Evolutionary conservation across 2,329 filamentous ascomycete species (phyloP).

Genomic region (Trichoderma aggressivum): DNA sequence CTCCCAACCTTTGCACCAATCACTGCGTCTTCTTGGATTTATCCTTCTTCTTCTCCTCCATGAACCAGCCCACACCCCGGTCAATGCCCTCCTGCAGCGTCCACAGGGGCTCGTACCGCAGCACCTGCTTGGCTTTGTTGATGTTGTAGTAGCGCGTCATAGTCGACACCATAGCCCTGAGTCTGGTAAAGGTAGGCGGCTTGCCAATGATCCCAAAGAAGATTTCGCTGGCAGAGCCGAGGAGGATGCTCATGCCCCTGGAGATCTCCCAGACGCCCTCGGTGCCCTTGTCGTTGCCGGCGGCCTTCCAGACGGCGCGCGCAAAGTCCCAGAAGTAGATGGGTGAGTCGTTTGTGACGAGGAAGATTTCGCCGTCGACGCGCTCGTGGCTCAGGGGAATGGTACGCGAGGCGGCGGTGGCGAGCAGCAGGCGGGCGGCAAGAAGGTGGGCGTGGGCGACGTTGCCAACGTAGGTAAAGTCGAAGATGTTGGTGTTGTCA

Average conservation of each 20-base stretch:
- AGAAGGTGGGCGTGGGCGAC: slow-evolving; percentile 77
- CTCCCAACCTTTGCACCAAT: not conserved
- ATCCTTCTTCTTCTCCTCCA: slow-evolving; percentile 47
- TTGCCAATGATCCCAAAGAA: slow-evolving; percentile 48
- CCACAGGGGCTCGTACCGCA: slow-evolving; percentile 68
- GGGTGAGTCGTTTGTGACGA: slow-evolving; percentile 86
- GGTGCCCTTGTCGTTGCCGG: slow-evolving; percentile 51
- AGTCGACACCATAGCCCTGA: slow-evolving; percentile 62
- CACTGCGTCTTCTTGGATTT: slow-evolving; percentile 28
- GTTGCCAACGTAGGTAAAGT: slow-evolving; percentile 64
- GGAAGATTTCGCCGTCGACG: slow-evolving; percentile 82
- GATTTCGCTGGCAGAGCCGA: slow-evolving; percentile 54
- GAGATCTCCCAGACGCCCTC: slow-evolving; percentile 55
- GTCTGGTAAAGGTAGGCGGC: slow-evolving; percentile 55
- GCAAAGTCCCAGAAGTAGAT: slow-evolving; percentile 91
- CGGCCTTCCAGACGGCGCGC: slow-evolving; percentile 68
- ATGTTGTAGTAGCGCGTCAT: slow-evolving; percentile 79
- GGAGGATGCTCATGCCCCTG: slow-evolving; percentile 47
- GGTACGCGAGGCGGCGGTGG: slow-evolving; percentile 51
- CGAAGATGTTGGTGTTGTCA: slow-evolving; percentile 59
- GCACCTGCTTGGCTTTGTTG: slow-evolving; percentile 65
- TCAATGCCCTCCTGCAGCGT: slow-evolving; percentile 61
- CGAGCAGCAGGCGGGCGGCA: slow-evolving; percentile 69
- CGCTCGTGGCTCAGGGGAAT: slow-evolving; percentile 67
- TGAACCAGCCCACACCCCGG: slow-evolving; percentile 52